phyloP scores from a whole-genome alignment of 2,329 filamentous ascomycete species.

The Fusarium verticillioides region DNA sequence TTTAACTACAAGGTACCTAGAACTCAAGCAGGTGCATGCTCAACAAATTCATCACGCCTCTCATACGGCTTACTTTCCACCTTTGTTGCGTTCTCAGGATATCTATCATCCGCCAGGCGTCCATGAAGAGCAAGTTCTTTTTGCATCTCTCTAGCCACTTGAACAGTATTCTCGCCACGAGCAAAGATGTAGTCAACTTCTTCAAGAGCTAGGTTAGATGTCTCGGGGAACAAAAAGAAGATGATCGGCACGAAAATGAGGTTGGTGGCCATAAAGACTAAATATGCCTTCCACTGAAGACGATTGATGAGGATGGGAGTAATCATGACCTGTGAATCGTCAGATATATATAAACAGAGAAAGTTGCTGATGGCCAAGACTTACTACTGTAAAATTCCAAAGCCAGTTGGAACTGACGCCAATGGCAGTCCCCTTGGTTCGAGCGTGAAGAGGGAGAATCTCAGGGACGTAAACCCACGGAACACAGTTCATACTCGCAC shows the following conservation, averaged over 20 bases:
- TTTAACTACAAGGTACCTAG: too few relatives aligned
- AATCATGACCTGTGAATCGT: slow-evolving; percentile 56
- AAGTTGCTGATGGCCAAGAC: slow-evolving; percentile 20
- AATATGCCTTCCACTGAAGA: slow-evolving; percentile 11
- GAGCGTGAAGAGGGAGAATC: slow-evolving; percentile 33
- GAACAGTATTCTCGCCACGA: slow-evolving; percentile 1
- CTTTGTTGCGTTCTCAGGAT: neutral
- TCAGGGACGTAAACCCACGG: slow-evolving; percentile 42
- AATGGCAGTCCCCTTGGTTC: slow-evolving; percentile 37
- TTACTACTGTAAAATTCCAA: slow-evolving; percentile 17
- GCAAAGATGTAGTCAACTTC: slow-evolving; percentile 21
- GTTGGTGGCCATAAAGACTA: slow-evolving; percentile 23
- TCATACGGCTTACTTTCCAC: neutral
- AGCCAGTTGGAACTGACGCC: slow-evolving; percentile 28
- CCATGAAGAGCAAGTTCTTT: slow-evolving; percentile 7
- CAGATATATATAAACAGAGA: fast-evolving
- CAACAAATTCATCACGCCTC: neutral
- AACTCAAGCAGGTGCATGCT: neutral
- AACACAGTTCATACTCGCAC: slow-evolving; percentile 37
- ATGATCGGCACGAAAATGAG: neutral
- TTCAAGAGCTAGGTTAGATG: slow-evolving; percentile 8
- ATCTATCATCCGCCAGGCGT: neutral
- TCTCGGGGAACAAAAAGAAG: slow-evolving; percentile 12
- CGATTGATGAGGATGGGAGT: slow-evolving; percentile 51
- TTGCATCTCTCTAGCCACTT: slow-evolving; percentile 7